phyloP scores from a whole-genome alignment of 805 yeast species.

The Geotrichum ghanense region DNA sequence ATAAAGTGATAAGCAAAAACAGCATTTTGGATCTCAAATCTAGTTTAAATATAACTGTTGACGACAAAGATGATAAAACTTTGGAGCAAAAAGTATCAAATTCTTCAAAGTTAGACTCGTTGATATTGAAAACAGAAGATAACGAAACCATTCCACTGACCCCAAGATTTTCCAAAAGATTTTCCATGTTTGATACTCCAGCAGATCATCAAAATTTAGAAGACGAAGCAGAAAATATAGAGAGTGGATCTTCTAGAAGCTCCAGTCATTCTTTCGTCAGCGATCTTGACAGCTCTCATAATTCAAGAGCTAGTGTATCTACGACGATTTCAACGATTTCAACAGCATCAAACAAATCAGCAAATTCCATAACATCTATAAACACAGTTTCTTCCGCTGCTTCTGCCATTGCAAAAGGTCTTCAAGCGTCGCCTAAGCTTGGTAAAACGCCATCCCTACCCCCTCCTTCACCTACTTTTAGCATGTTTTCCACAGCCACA shows the following conservation, averaged over 20 bases:
- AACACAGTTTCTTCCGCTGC: background rate
- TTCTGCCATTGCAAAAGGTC: background rate
- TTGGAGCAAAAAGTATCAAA: no score
- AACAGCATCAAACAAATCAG: background rate
- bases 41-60: no score
- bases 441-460: background rate
- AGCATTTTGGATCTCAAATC: no score
- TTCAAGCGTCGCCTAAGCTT: background rate
- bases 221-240: background rate
- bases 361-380: background rate
- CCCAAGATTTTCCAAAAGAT: background rate
- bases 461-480: background rate
- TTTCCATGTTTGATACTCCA: background rate
- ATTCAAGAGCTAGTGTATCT: background rate
- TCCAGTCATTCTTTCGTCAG: background rate
- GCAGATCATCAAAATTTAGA: no score
- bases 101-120: no score
- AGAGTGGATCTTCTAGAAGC: background rate
- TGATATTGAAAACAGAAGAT: background rate
- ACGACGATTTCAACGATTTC: background rate
- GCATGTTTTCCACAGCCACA: background rate
- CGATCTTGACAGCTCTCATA: background rate
- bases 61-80: no score
- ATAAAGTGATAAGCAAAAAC: no score
- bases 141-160: background rate